Evolutionary conservation across 202 grass and related monocot species (phyloP).

Genomic region (Brachypodium distachyon): DNA sequence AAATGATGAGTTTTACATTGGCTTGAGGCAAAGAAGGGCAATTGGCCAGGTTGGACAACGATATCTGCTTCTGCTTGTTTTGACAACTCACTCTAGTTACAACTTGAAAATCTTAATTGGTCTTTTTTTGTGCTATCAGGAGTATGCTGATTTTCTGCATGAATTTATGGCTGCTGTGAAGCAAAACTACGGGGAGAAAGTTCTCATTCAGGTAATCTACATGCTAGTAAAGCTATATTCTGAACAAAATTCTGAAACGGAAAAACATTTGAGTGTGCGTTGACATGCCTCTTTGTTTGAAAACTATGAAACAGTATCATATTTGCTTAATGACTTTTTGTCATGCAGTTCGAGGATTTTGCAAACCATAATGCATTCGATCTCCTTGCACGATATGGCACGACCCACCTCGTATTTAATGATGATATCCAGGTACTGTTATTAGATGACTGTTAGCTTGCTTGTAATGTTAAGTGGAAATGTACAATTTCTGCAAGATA

Average conservation of each 20-base stretch:
- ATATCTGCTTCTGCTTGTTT: conserved; percentile 3
- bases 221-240: background rate
- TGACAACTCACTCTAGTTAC: background rate
- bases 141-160: conserved; percentile 82
- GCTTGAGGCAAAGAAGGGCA: conserved; percentile 73
- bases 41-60: conserved; percentile 54
- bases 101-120: background rate
- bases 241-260: background rate
- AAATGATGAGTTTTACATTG: conserved; percentile 94
- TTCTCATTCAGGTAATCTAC: conserved; percentile 71
- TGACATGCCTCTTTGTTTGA: background rate
- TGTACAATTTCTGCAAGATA: background rate
- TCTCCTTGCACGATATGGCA: conserved; percentile 79
- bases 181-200: conserved; percentile 93
- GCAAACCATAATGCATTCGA: conserved; percentile 97
- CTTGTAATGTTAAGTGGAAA: background rate
- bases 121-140: conserved; percentile 34
- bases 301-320: background rate
- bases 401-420: conserved; percentile 90
- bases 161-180: conserved; percentile 87
- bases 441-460: conserved; percentile 7
- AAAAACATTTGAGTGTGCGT: background rate
- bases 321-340: background rate
- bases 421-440: conserved; percentile 90
- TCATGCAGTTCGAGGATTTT: conserved; percentile 89